Conservation (phyloP, 495 filamentous ascomycete genomes). For the Cercophora samala region DNA sequence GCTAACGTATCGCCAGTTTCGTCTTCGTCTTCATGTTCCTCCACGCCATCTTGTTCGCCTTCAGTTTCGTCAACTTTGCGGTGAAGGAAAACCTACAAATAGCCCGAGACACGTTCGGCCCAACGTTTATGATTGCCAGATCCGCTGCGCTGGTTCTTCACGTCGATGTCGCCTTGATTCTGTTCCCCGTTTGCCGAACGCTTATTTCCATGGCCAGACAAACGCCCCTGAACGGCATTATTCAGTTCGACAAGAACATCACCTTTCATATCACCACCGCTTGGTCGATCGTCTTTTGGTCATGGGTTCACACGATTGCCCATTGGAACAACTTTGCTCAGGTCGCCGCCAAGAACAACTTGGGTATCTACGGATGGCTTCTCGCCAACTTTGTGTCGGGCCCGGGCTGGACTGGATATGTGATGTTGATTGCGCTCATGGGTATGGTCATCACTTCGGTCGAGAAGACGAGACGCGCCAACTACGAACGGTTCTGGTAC, state of each 20-base stretch:
- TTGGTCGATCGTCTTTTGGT: conserved; percentile 79
- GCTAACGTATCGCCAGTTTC: conserved; percentile 50
- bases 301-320: conserved; percentile 73
- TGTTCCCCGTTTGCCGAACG: conserved; percentile 77
- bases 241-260: conserved; percentile 79
- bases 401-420: conserved; percentile 74
- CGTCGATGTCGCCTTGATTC: conserved; percentile 69
- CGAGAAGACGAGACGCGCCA: conserved; percentile 63
- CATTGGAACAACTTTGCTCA: conserved; percentile 81
- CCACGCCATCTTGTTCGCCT: conserved; percentile 66
- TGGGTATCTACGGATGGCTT: conserved; percentile 69
- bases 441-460: conserved; percentile 66
- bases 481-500: conserved; percentile 80
- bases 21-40: conserved; percentile 65
- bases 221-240: conserved; percentile 71
- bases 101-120: conserved; percentile 60
- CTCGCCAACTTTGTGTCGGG: conserved; percentile 67
- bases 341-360: conserved; percentile 64
- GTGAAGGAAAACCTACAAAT: conserved; percentile 66
- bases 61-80: conserved; percentile 71
- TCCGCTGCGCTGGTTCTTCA: conserved; percentile 68
- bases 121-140: conserved; percentile 68
- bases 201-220: conserved; percentile 71
- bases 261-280: conserved; percentile 77
- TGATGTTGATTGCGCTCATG: conserved; percentile 69